Evolutionary conservation across 768 basidiomycete species (phyloP), one percentile per base, ranked within the genome.

Genomic region (Russula sp.): DNA sequence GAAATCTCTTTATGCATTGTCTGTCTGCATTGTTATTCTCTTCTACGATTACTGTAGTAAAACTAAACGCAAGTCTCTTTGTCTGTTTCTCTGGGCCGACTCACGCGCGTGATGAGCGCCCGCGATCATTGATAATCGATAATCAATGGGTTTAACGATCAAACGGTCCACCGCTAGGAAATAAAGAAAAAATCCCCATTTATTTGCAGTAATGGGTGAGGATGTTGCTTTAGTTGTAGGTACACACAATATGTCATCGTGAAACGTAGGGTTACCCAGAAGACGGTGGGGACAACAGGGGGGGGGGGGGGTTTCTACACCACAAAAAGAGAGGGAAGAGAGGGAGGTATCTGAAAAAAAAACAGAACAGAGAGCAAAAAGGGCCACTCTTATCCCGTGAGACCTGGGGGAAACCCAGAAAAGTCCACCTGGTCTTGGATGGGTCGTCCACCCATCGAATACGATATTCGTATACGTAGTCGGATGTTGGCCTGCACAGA

Each of bases 341-440:
- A 45, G 25, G 18, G 16, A 20, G 11, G 4, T 18, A 29, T 29
- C 25, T 29, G n/a, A n/a, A n/a, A n/a, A 25, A 22, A 14, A 29
- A 41, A 16, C 8, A 43, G 32, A 32, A 16, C 3, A 10, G 51
- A 29, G 5, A 38, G 14, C 11, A 20, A 42, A 42, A 22, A 3
- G 25, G 25, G n/a, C 20, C 34, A 13, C 18, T 22, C 11, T n/a
- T 42, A 56, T 22, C 81, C 79, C 20, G 88, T 90, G 67, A 90
- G 72, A 45, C 83, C 83, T 22, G 85, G 78, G 18, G 94, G 93
- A 73, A 98, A 96, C 2, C 92, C 90, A 22, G 88, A 72, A 72
- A 98, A 98, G 74, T 98, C 95, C 59, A 93, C 86, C 76, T 98
- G 95, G 52, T 99, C 97, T 73, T 94, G 91, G 54, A 89, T 74